A percentile compares a stretch with the other conserved stretches of the same genome.
These are phyloP conservation scores for Saturnispora halmiae DNA, from an alignment of 805 yeast genomes.

Conservation along the genomic window DNA sequence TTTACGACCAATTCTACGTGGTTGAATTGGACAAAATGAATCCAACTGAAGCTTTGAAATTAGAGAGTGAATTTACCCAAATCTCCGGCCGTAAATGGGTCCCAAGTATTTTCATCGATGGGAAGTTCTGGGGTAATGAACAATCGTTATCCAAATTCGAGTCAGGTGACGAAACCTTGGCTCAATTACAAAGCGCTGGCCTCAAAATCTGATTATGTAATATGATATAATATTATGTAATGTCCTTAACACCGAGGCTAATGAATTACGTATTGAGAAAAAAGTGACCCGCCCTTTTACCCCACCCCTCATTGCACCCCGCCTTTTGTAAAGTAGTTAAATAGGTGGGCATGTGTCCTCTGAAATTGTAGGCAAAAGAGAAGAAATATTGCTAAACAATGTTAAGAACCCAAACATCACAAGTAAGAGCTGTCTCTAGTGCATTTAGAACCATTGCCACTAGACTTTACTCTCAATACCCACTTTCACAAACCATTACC, in stretches of 20 bases:
- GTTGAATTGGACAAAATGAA: slow-evolving; percentile 54
- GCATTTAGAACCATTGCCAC: slow-evolving; percentile 3
- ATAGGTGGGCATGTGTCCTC: not conserved
- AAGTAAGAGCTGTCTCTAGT: not conserved
- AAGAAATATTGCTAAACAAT: not conserved
- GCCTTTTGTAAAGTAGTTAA: not conserved
- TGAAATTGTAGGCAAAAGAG: no score
- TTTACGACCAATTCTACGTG: slow-evolving; percentile 39
- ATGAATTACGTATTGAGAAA: not conserved
- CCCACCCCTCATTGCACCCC: slow-evolving; percentile 1
- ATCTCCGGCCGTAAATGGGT: slow-evolving; percentile 58
- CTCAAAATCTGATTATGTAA: slow-evolving; percentile 21
- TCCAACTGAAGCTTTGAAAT: slow-evolving; percentile 39
- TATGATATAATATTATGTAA: no score
- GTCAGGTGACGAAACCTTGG: slow-evolving; percentile 28
- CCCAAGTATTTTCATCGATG: slow-evolving; percentile 56
- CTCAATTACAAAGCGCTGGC: no score
- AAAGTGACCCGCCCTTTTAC: no score
- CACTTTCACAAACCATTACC: slow-evolving; percentile 24
- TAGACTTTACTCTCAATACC: slow-evolving; percentile 16
- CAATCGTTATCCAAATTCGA: slow-evolving; percentile 35
- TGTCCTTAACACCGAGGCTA: not conserved
- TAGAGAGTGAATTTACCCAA: slow-evolving; percentile 49
- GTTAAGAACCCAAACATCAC: not conserved
- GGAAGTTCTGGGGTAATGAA: slow-evolving; percentile 52